phyloP scores from a whole-genome alignment of 805 yeast genomes.

The Brettanomyces bruxellensis region DNA sequence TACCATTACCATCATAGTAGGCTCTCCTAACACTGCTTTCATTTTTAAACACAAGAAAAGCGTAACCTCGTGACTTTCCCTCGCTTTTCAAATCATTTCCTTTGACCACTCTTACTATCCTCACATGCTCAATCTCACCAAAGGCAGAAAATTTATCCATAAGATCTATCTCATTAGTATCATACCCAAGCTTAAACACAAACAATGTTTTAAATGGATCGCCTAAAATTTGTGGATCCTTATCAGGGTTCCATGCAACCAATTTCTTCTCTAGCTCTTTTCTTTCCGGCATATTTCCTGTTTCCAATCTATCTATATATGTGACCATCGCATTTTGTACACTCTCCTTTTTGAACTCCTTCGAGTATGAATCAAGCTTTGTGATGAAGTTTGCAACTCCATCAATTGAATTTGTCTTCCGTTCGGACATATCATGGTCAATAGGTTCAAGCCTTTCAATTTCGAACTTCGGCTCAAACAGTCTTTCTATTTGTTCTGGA shows the following conservation, averaged over 20 bases:
- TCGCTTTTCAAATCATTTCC: slow-evolving; percentile 28
- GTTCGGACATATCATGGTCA: slow-evolving; percentile 38
- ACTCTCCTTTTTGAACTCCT: slow-evolving; percentile 14
- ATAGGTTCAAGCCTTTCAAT: slow-evolving; percentile 37
- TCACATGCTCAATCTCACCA: slow-evolving; percentile 60
- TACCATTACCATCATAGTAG: slow-evolving; percentile 46
- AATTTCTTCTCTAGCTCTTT: slow-evolving; percentile 24
- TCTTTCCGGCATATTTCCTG: slow-evolving; percentile 17
- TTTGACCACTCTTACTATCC: slow-evolving; percentile 49
- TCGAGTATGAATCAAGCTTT: slow-evolving; percentile 21
- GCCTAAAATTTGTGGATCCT: slow-evolving; percentile 48
- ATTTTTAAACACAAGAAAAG: slow-evolving; percentile 61
- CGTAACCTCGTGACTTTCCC: slow-evolving; percentile 53
- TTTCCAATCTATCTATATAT: not conserved
- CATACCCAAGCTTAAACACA: slow-evolving; percentile 62
- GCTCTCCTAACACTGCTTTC: slow-evolving; percentile 57
- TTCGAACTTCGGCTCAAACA: slow-evolving; percentile 53
- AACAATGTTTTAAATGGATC: slow-evolving; percentile 79
- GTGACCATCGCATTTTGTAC: not conserved
- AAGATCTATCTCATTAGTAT: slow-evolving; percentile 57
- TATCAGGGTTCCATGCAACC: slow-evolving; percentile 43
- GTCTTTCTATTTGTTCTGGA: slow-evolving; percentile 31
- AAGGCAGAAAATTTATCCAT: slow-evolving; percentile 49
- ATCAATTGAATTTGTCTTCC: slow-evolving; percentile 38
- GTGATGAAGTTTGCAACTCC: slow-evolving; percentile 33